Conservation (phyloP, 2,329 filamentous ascomycete genomes). For the Fusarium pseudograminearum region DNA sequence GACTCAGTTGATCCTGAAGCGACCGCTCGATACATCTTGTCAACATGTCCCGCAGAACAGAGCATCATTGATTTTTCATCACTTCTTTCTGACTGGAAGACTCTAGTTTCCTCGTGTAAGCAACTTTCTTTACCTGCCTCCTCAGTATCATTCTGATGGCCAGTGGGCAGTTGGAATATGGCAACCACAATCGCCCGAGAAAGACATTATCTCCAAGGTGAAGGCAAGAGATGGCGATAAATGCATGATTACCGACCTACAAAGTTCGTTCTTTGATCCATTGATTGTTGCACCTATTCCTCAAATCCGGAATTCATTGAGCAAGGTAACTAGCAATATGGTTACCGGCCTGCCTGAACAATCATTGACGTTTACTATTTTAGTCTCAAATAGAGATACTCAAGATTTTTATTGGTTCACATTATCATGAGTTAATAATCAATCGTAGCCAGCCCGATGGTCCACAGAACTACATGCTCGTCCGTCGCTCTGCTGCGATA, state of each 20-base stretch:
- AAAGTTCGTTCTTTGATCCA: background rate
- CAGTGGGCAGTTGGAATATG: background rate
- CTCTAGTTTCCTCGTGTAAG: background rate
- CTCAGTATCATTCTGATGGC: background rate
- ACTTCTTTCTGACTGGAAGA: background rate
- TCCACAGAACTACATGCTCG: background rate
- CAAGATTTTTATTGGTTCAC: background rate
- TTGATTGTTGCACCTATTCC: background rate
- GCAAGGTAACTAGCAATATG: background rate
- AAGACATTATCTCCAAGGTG: background rate
- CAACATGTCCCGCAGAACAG: background rate
- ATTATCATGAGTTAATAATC: background rate
- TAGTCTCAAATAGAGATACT: background rate
- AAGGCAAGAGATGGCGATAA: background rate
- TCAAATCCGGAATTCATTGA: background rate
- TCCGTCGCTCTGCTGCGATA: background rate
- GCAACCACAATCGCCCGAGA: background rate
- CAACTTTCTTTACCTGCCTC: accelerated
- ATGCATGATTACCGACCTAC: accelerated
- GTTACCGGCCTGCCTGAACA: background rate
- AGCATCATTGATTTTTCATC: background rate
- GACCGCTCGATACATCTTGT: background rate
- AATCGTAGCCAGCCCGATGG: background rate
- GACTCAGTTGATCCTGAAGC: background rate
- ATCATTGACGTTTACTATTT: background rate